Conservation (phyloP, 192 early-diverging fungal genomes). For the Irineochytrium annulatum region DNA sequence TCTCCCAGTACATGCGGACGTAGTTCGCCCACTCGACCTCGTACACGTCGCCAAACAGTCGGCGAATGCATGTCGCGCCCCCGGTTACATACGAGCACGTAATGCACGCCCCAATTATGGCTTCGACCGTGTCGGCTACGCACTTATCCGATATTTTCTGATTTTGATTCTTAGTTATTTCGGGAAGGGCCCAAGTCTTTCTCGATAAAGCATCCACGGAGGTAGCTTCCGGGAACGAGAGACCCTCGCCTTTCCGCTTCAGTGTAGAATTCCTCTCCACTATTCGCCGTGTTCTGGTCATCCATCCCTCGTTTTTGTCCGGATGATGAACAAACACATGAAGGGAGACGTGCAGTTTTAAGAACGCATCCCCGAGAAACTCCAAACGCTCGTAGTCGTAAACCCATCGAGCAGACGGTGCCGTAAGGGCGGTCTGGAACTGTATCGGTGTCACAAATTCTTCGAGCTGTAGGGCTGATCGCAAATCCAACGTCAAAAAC, state of each 20-base stretch:
- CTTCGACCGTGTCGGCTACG: conserved; percentile 81
- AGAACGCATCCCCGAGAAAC: conserved; percentile 82
- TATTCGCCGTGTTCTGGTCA: conserved; percentile 7
- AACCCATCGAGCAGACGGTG: conserved; percentile 61
- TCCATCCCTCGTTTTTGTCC: conserved; percentile 9
- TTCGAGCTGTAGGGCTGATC: conserved; percentile 13
- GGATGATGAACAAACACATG: conserved; percentile 76
- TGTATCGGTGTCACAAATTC: conserved; percentile 2
- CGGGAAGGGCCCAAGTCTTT: conserved; percentile 4
- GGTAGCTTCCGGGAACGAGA: conserved; percentile 31
- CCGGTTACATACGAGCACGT: conserved; percentile 43
- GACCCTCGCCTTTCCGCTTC: conserved; percentile 26
- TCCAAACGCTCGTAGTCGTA: conserved; percentile 86
- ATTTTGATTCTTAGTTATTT: not conserved
- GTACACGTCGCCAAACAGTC: conserved; percentile 24
- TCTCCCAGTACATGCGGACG: not conserved
- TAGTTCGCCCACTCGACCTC: conserved; percentile 27
- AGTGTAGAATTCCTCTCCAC: conserved; percentile 28
- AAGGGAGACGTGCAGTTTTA: conserved; percentile 72
- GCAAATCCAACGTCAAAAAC: conserved; percentile 30
- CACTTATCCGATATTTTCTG: conserved; percentile 70
- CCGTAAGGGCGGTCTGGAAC: conserved; percentile 61
- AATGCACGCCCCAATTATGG: conserved; percentile 72
- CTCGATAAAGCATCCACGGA: conserved; percentile 16
- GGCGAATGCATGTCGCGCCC: conserved; percentile 27